A percentile compares a stretch with the other conserved stretches of the same genome.
Evolutionary conservation across 257 asterid species (phyloP).

Genomic region (Nicotiana paniculata): DNA sequence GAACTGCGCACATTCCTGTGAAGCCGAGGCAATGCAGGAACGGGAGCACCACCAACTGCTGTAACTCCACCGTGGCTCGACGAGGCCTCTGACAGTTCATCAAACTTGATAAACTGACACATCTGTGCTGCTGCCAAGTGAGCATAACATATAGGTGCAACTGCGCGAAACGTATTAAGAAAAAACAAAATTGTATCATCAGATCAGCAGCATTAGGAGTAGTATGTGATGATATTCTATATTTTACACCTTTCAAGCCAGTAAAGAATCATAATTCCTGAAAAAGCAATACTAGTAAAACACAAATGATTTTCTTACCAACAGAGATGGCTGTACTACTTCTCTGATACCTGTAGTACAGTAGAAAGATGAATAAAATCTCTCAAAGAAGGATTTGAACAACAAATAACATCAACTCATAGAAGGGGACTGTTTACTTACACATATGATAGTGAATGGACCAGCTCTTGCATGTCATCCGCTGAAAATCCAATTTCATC

Average conservation of each 20-base stretch:
- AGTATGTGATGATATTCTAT: not conserved
- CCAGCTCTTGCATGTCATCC: slow-evolving; percentile 66
- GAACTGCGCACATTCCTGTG: slow-evolving; percentile 24
- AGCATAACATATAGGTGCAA: slow-evolving; percentile 73
- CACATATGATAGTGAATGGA: slow-evolving; percentile 69
- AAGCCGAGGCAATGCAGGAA: slow-evolving; percentile 42
- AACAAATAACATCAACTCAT: not conserved
- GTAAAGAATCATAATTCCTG: not conserved
- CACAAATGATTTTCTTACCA: slow-evolving; percentile 35
- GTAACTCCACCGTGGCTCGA: slow-evolving; percentile 40
- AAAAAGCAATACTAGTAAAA: not conserved
- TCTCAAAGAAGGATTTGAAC: not conserved
- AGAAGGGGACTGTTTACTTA: slow-evolving; percentile 20
- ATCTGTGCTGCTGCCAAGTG: slow-evolving; percentile 67
- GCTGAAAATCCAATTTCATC: slow-evolving; percentile 71
- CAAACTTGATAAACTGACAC: slow-evolving; percentile 57
- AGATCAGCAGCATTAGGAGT: not conserved
- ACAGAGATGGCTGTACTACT: slow-evolving; percentile 77
- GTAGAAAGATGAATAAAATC: not conserved
- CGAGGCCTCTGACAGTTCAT: slow-evolving; percentile 43
- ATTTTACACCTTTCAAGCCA: not conserved
- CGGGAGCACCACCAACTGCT: slow-evolving; percentile 14
- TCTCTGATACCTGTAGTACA: slow-evolving; percentile 61
- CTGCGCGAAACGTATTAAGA: slow-evolving; percentile 20
- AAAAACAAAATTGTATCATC: not conserved